Evolutionary conservation across 108 stramenopile species (phyloP), one percentile per base, ranked within the genome.

Genomic region (Cyclotella baltica): DNA sequence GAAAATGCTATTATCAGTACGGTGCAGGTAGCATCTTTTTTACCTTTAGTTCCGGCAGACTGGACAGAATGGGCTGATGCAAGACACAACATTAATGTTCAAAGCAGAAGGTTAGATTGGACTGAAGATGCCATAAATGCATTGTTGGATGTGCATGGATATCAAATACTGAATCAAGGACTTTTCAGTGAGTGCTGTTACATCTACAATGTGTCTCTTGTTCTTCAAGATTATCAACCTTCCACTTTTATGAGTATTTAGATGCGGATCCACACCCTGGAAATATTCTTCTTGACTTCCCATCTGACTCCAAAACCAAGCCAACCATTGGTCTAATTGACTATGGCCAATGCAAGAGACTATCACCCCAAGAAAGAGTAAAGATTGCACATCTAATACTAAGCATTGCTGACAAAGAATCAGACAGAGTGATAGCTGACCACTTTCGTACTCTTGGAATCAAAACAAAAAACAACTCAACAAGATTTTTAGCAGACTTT

Each of bases 91-190:
- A 77, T 75, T 11, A 69, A 69, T 10, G 34, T 72, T 28, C 88
- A 88, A 51, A 75, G 75, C 8, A 63, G 67, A 16, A 72, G 76
- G 28, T 59, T 82, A 53, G 67, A 76, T 67, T 83, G 84, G 81
- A 93, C 88, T 16, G 48, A 85, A 30, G 80, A 80, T 23, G 87
- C 88, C 22, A 76, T 90, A 25, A 57, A 85, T 72, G 80, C 92
- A 8, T 63, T 93, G 56, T 80, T 93, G 13, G 92, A 93, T 76
- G 88, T 93, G 8, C 92, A 93, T 77, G 92, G 92, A 4, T 86
- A 93, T 77, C 92, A 93, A 62, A 88, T 93, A 40, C 78, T 93
- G 23, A 83, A 88, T 67, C 75, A 86, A 67, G 89, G 92, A 19
- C 40, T 90, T 18, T 90, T 93, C 85, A 90, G 31, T 61, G 84